Evolutionary conservation across 73 alveolate species (phyloP), one percentile per base, ranked within the genome.

Genomic region (Symbiodinium pilosum): DNA sequence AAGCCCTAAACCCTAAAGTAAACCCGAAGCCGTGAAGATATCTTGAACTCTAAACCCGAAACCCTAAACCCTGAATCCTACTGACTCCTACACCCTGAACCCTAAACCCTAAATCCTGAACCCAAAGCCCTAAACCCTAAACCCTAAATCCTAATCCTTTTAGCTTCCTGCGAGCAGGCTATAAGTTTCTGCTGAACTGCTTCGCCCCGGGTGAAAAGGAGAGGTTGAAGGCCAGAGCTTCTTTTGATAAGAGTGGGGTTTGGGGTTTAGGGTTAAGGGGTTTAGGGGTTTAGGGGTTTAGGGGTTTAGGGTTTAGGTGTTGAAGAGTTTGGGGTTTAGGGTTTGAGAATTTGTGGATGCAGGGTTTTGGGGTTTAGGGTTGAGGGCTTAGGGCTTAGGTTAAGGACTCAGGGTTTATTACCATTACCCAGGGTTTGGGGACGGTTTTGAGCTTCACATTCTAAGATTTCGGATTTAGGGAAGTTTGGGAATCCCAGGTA

Each of bases 131-230:
- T 47, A 14, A 47, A 14, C 14, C 14, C 59, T 14, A 14, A 47
- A 47, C 14, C 59, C 59, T 47, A 14, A 47, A 47, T 14, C n/a
- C n/a, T n/a, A n/a, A n/a, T n/a, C n/a, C n/a, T n/a, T n/a, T n/a
- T n/a, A n/a, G n/a, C n/a, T n/a, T n/a, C n/a, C 77, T 28, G 0
- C 5, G 32, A 9, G 12, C 38, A 88, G 95, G 95, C 75, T 88
- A 88, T 73, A 88, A 88, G 36, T 88, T 88, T 47, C 36, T 88
- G 36, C 95, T 88, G 95, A 88, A 30, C 43, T 88, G 95, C 95
- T 88, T 88, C 30, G 95, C 95, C 38, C 95, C 95, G 34, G 95
- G 95, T 1, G 95, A 88, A 41, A 83, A 77, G 16, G 87, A 88
- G 40, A 83, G 95, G 40, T 36, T 88, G 75, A 64, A 64, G 95